These are phyloP conservation scores for Wickerhamiella infanticola DNA, from an alignment of 1,139 yeast genomes.

Conservation along the genomic window DNA sequence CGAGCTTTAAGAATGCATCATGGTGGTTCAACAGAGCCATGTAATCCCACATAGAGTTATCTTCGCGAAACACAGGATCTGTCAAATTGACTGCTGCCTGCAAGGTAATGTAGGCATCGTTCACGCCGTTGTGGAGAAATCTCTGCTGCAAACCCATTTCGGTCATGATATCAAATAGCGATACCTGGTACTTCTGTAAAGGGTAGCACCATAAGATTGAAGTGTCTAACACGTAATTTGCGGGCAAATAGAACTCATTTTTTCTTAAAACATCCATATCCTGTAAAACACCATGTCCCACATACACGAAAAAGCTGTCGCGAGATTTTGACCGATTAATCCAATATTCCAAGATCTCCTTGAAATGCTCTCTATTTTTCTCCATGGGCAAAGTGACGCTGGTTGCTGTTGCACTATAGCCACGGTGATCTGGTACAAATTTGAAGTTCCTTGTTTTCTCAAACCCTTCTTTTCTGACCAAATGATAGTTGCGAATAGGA, in stretches of 20 bases:
- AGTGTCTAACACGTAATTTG: slow-evolving; percentile 35
- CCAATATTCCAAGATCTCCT: slow-evolving; percentile 6
- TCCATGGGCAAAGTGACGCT: slow-evolving; percentile 11
- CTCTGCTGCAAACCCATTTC: slow-evolving; percentile 44
- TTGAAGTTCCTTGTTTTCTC: slow-evolving; percentile 35
- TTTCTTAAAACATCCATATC: slow-evolving; percentile 40
- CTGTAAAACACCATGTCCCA: slow-evolving; percentile 56
- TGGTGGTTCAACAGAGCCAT: slow-evolving; percentile 2
- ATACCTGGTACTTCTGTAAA: slow-evolving; percentile 31
- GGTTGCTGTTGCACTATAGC: slow-evolving; percentile 38
- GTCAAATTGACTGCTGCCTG: slow-evolving; percentile 36
- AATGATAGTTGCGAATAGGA: slow-evolving; percentile 36
- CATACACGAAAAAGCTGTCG: slow-evolving; percentile 28
- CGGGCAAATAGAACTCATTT: slow-evolving; percentile 37
- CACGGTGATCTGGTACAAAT: slow-evolving; percentile 48
- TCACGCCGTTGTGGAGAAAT: slow-evolving; percentile 66
- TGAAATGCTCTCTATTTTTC: slow-evolving; percentile 11
- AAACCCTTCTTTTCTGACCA: slow-evolving; percentile 36
- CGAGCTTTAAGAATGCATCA: background rate
- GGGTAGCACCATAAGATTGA: slow-evolving; percentile 33
- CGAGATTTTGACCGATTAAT: slow-evolving; percentile 10
- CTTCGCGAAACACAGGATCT: slow-evolving; percentile 36
- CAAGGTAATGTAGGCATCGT: slow-evolving; percentile 61
- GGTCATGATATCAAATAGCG: slow-evolving; percentile 37
- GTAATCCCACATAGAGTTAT: slow-evolving; percentile 18